Conservation (phyloP, 768 basidiomycete genomes). For the Kwoniella sp. region DNA sequence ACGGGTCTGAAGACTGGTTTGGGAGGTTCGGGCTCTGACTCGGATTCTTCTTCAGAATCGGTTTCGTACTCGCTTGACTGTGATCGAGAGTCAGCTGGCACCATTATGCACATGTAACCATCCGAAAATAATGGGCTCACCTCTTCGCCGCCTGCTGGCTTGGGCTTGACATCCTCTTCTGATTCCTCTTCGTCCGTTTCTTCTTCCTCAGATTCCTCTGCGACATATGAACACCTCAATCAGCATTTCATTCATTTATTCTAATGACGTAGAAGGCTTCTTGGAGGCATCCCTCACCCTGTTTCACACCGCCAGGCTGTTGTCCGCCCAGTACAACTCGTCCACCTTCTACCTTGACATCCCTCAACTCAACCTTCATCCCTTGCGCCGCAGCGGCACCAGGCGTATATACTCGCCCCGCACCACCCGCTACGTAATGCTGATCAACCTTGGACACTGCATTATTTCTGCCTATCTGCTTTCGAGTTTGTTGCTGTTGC, state of each 20-base stretch:
- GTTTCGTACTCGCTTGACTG: slow-evolving; percentile 80
- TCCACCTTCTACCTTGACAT: slow-evolving; percentile 49
- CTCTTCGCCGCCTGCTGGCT: slow-evolving; percentile 35
- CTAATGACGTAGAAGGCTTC: no score
- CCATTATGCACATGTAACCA: no score
- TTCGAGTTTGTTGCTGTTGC: slow-evolving; percentile 10
- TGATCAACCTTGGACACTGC: slow-evolving; percentile 24
- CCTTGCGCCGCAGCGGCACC: slow-evolving; percentile 21
- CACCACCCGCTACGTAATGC: slow-evolving; percentile 51
- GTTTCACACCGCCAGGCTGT: slow-evolving; percentile 23
- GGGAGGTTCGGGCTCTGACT: slow-evolving; percentile 57
- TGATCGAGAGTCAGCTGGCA: slow-evolving; percentile 6
- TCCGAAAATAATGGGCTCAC: slow-evolving; percentile 28
- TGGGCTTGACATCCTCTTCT: slow-evolving; percentile 39
- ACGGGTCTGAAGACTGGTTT: slow-evolving; percentile 85
- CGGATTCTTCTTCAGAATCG: slow-evolving; percentile 70
- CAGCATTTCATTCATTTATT: no score
- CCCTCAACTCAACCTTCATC: slow-evolving; percentile 48
- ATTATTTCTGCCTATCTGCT: slow-evolving; percentile 2
- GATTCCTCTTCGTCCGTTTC: slow-evolving; percentile 42
- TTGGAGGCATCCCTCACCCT: not conserved
- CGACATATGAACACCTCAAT: not conserved
- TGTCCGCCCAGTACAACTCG: slow-evolving; percentile 23
- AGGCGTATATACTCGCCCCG: slow-evolving; percentile 42
- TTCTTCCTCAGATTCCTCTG: slow-evolving; percentile 44